A percentile compares a stretch with the other conserved stretches of the same genome.
Conservation (phyloP, 257 asterid species). For the Avicennia marina region DNA sequence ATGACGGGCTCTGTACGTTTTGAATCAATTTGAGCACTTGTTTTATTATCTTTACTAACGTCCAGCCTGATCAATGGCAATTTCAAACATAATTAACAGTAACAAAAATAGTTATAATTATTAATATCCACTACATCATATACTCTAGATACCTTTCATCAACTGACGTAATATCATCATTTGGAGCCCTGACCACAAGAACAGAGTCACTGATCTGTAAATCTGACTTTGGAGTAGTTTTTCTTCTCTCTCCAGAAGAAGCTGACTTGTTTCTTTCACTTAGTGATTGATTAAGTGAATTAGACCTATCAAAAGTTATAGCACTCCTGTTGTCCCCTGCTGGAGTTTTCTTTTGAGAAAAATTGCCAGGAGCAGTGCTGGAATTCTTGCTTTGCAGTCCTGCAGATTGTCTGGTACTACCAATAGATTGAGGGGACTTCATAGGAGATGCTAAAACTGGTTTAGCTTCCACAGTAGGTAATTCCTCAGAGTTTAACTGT, state of each 20-base stretch:
- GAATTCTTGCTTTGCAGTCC: conserved; percentile 44
- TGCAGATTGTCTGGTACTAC: conserved; percentile 30
- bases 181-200: conserved; percentile 33
- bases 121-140: neutral
- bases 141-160: conserved; percentile 55
- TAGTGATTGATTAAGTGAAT: conserved; percentile 38
- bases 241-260: conserved; percentile 42
- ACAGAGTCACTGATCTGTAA: conserved; percentile 33
- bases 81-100: conserved; percentile 25
- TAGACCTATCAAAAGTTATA: conserved; percentile 32
- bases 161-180: conserved; percentile 34
- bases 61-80: conserved; percentile 49
- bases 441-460: conserved; percentile 45
- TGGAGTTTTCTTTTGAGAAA: conserved; percentile 41
- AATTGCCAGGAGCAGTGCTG: conserved; percentile 34
- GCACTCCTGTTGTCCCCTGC: conserved; percentile 26
- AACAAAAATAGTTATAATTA: neutral
- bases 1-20: conserved; percentile 42
- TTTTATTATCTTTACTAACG: too few relatives aligned
- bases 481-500: conserved; percentile 37
- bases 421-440: conserved; percentile 40
- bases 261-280: conserved; percentile 48
- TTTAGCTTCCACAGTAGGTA: conserved; percentile 36
- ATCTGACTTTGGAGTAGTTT: conserved; percentile 45
- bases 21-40: too few relatives aligned